phyloP scores from a whole-genome alignment of 2,329 filamentous ascomycete genomes.

The Ophiostoma pallidulum region DNA sequence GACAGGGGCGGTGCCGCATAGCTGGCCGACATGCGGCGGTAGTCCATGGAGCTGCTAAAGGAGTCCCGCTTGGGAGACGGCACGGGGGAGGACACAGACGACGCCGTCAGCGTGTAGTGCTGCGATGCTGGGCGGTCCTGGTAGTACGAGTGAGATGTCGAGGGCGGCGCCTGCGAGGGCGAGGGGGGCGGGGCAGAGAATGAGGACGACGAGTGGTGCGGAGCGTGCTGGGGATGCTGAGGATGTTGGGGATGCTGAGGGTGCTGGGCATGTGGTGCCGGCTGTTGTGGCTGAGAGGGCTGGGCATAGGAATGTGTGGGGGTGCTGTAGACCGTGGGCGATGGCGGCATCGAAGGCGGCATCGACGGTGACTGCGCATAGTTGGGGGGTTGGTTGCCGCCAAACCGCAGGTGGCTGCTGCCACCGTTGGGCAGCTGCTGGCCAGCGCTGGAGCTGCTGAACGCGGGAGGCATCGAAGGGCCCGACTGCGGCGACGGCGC shows the following conservation, averaged over 20 bases:
- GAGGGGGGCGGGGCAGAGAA: slow-evolving; percentile 10
- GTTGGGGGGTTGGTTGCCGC: slow-evolving; percentile 5
- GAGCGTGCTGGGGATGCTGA: slow-evolving; percentile 9
- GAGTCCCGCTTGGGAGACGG: slow-evolving; percentile 14
- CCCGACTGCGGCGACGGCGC: slow-evolving; percentile 13
- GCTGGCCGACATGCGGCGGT: slow-evolving; percentile 12
- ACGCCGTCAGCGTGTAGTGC: slow-evolving; percentile 18
- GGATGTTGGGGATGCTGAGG: slow-evolving; percentile 1
- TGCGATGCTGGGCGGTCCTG: slow-evolving; percentile 24
- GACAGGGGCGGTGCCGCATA: slow-evolving; percentile 11
- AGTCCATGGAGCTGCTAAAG: slow-evolving; percentile 7
- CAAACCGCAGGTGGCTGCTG: slow-evolving; percentile 12
- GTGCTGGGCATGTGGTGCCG: slow-evolving; percentile 17
- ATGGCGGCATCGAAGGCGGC: slow-evolving; percentile 26
- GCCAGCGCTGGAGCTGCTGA: slow-evolving; percentile 17
- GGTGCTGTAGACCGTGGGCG: slow-evolving; percentile 22
- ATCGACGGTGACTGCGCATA: slow-evolving; percentile 22
- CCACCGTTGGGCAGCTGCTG: slow-evolving; percentile 13
- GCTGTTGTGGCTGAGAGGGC: slow-evolving; percentile 19
- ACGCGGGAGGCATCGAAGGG: slow-evolving; percentile 21
- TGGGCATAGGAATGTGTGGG: slow-evolving; percentile 15
- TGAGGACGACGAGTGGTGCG: slow-evolving; percentile 11
- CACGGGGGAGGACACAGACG: not conserved
- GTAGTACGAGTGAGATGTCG: slow-evolving; percentile 15
- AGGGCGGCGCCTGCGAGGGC: not conserved